Base-by-base conservation (phyloP, 192 early-diverging fungal species). In the Lobosporangium transversale region DNA sequence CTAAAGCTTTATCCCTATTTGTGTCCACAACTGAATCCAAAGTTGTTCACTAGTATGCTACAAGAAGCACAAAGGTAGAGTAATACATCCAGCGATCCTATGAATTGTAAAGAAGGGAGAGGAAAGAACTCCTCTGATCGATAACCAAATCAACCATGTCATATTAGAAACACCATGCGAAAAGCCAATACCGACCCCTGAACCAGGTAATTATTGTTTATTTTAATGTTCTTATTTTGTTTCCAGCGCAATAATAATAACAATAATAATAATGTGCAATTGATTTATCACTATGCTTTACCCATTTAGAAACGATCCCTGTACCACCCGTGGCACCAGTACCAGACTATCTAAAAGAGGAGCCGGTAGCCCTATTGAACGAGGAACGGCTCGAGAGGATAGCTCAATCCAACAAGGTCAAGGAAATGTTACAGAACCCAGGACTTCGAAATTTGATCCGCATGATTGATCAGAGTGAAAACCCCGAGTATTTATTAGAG, bases 51-150 rank as follows among this genome's bases (percentile, higher is more conserved):
- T 76, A 62, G 64, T 33, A 12, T 76, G 73, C 20, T 76, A 76
- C 36, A 76, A 76, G 52, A 62, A 61, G 10, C 73, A 76, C 40
- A 76, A 76, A 67, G 73, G 73, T 76, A n/a, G n/a, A n/a, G n/a
- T n/a, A n/a, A n/a, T n/a, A n/a, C n/a, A n/a, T n/a, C n/a, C n/a
- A n/a, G n/a, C n/a, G n/a, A n/a, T n/a, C n/a, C n/a, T n/a, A n/a
- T n/a, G n/a, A n/a, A 76, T 36, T 20, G 1, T 1, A 30, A 33
- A 36, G 40, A 21, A 58, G 21, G 11, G 18, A 6, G 7, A 15
- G 47, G 47, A 21, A 15, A 6, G 5, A 23, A 7, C n/a, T 49
- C 47, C 8, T 5, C 21, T 21, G 4, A 11, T 26, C 6, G 27
- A 23, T 12, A 23, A 24, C 27, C 31, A 54, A 35, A 54, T 31